Base-by-base conservation (phyloP, 2,329 filamentous ascomycete species). In the Neonectria hederae region DNA sequence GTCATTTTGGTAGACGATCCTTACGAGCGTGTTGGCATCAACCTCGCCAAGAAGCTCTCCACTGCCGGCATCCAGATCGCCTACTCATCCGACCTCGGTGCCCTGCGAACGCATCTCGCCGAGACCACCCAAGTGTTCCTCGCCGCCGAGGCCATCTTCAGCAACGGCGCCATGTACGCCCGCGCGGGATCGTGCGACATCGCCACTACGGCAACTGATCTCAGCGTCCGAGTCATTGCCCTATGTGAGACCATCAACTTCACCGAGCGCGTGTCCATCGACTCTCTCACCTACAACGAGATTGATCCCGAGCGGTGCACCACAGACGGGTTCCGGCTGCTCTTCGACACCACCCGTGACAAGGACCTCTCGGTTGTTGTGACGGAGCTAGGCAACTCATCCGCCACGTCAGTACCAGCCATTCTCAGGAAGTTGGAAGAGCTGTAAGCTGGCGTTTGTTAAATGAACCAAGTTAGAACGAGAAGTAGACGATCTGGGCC, bases 181-280 rank as follows among this genome's bases (percentile, higher is more conserved):
- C 89, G 94, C 21, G 89, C 93, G 10, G 96, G 96, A 65, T 97
- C 94, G 4, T 93, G 92, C 24, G 88, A 96, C 63, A 87, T 98
- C 10, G 94, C 95, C 19, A 91, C 96, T 83, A 89, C 91, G 45
- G 95, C 94, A 6, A 88, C 90, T 55, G 88, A 92, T 61, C 84
- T 89, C 21, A 90, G 91, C 62, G 87, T 94, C 40, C 92, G 92
- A 1, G 93, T 98, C 63, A 90, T 97, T 35, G 93, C 97, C 3
- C 91, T 97, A 63, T 97, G 93, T 78, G 95, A 98, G 82, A 96
- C 92, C 4, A 90, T 98, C 81, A 99, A 98, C 80, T 97, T 98
- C 77, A 96, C 74, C 30, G 87, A 81, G 90, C 90, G 93, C 62
- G 93, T 97, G 11, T 92, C 93, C 7, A 88, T 97, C 14, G 96